A percentile compares a stretch with the other conserved stretches of the same genome.
These are phyloP conservation scores for Lyophyllum semitale DNA, from an alignment of 768 basidiomycete genomes.

Conservation along the genomic window DNA sequence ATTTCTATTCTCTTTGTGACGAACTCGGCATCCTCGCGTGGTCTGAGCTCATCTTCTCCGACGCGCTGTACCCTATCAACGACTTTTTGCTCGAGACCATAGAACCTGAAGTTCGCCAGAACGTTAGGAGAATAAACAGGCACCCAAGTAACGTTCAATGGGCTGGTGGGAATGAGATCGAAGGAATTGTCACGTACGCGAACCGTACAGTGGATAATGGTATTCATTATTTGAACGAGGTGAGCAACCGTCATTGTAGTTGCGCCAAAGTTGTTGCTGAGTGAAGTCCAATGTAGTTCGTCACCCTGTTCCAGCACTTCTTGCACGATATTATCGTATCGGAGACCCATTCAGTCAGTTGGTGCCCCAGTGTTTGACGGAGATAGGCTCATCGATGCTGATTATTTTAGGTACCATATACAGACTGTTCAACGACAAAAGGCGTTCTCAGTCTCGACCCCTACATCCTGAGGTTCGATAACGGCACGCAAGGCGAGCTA, in stretches of 20 bases:
- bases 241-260: constrained; percentile 20
- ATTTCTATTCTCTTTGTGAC: constrained; percentile 60
- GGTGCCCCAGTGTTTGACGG: not conserved
- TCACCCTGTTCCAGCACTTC: constrained; percentile 53
- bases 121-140: constrained; percentile 53
- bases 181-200: constrained; percentile 47
- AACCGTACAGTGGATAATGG: constrained; percentile 40
- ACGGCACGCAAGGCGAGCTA: constrained; percentile 51
- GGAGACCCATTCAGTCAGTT: constrained; percentile 49
- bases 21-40: constrained; percentile 62
- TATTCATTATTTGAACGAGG: constrained; percentile 51
- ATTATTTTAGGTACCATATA: constrained; percentile 48
- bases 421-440: constrained; percentile 59
- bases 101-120: constrained; percentile 58
- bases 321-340: constrained; percentile 47
- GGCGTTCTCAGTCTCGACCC: constrained; percentile 61
- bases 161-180: constrained; percentile 65
- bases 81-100: constrained; percentile 51
- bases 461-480: constrained; percentile 49
- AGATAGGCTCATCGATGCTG: not conserved
- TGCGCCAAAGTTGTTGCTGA: not conserved
- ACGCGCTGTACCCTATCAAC: constrained; percentile 56
- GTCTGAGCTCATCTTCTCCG: constrained; percentile 65
- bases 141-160: constrained; percentile 62
- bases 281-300: constrained; percentile 25